Evolutionary conservation across 176 grass and related monocot genomes (phyloP), one percentile per base, ranked within the genome.

Genomic region (Canna indica): DNA sequence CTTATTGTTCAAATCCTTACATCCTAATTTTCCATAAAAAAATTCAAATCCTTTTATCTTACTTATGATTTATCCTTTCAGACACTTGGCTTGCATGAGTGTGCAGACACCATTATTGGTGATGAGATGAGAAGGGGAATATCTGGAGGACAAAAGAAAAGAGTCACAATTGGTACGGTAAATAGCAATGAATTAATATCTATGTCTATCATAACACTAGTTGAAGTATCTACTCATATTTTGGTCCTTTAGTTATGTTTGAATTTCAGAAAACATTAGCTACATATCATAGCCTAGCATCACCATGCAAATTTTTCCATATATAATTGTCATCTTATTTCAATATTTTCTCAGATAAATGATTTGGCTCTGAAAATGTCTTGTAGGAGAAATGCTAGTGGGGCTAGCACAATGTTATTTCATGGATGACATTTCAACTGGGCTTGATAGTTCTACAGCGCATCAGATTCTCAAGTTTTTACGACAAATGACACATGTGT

Each of bases 391-490:
- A 64, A 75, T 75, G 73, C 57, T 75, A 20, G 73, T 75, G 31
- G 73, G n/a, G n/a, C 24, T 61, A 36, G 42, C 73, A 47, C 59
- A 48, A 34, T 59, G 60, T 16, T 64, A 65, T 20, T 64, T 75
- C 59, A 75, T 75, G 73, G 73, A 75, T 65, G 73, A 75, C 57
- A 75, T 75, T 47, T 75, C 73, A 12, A 75, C 59, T 34, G 73
- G 73, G 27, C 70, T 80, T 35, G 78, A 80, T 64, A 80, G 78
- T 44, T 74, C 78, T 11, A 80, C 78, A 0, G 67, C 78, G 17
- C 74, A 67, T 63, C 78, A 74, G n/a, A 80, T 73, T 18, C 20
- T 80, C 32, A 80, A 80, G 15, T 80, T 47, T n/a, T 30, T 80
- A 34, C 69, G 53, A 33, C 78, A 67, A 29, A 8, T 66, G n/a